phyloP scores from a whole-genome alignment of 345 rosid species.

The Syzygium jambos region DNA sequence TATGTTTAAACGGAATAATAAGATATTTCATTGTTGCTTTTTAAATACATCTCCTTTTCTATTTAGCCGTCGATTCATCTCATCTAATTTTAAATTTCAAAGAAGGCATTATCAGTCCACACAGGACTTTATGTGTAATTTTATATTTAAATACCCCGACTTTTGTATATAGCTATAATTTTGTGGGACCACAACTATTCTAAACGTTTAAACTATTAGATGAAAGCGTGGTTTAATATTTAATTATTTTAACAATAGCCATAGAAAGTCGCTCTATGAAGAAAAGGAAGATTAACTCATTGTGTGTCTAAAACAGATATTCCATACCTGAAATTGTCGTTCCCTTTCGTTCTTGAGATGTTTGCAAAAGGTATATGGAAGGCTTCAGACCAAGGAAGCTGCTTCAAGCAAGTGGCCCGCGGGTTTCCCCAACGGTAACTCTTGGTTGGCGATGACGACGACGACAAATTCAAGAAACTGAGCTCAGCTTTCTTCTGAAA shows the following conservation, averaged over 20 bases:
- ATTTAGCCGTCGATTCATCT: not conserved
- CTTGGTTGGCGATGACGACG: not conserved
- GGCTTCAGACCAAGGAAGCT: constrained; percentile 65
- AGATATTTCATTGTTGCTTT: not conserved
- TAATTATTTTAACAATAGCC: not conserved
- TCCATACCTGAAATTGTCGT: constrained; percentile 32
- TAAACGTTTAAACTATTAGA: too few species aligned
- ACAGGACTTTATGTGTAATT: not conserved
- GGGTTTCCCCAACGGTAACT: constrained; percentile 81
- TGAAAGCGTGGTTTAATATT: too few species aligned
- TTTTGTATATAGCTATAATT: not conserved
- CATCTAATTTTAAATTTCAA: not conserved
- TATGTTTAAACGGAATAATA: not conserved
- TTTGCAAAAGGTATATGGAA: constrained; percentile 51
- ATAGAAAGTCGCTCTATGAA: not conserved
- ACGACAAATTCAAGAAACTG: constrained; percentile 14
- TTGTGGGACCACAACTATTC: too few species aligned
- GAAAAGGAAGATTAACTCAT: not conserved
- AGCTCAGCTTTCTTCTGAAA: constrained; percentile 26
- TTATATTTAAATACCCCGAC: not conserved
- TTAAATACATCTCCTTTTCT: not conserved
- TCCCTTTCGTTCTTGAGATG: constrained; percentile 20
- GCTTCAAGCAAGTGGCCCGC: constrained; percentile 41
- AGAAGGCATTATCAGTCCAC: not conserved
- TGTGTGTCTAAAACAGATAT: not conserved